Evolutionary conservation across 805 yeast genomes (phyloP).

Genomic region (Candida xiaguanensis): DNA sequence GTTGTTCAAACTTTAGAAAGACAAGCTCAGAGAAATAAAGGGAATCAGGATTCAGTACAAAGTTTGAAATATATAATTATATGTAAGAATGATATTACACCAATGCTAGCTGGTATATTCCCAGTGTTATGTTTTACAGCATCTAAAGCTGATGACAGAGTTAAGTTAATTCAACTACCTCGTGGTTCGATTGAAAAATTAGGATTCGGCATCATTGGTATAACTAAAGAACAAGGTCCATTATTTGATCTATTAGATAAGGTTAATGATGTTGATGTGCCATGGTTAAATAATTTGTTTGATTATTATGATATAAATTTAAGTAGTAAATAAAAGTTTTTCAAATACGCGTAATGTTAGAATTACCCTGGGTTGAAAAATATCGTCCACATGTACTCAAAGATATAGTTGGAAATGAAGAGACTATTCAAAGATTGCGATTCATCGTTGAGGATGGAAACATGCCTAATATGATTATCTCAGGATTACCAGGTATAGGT

Average conservation of each 20-base stretch:
- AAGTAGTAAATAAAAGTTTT: background rate
- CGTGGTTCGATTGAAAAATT: conserved; percentile 32
- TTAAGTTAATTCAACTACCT: conserved; percentile 61
- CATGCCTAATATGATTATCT: conserved; percentile 93
- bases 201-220: conserved; percentile 30
- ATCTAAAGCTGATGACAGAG: conserved; percentile 21
- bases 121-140: conserved; percentile 55
- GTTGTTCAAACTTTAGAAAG: conserved; percentile 46
- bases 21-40: conserved; percentile 26
- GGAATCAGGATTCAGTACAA: conserved; percentile 1
- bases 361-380: conserved; percentile 76
- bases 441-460: conserved; percentile 90
- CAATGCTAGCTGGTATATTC: conserved; percentile 50
- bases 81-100: conserved; percentile 50
- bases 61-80: conserved; percentile 49
- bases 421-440: conserved; percentile 78
- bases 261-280: conserved; percentile 38
- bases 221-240: conserved; percentile 26
- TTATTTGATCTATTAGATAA: conserved; percentile 27
- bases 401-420: conserved; percentile 92
- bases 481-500: conserved; percentile 97
- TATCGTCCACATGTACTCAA: conserved; percentile 77
- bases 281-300: conserved; percentile 41
- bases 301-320: conserved; percentile 37
- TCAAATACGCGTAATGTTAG: conserved; percentile 14